phyloP scores from a whole-genome alignment of 495 filamentous ascomycete species.

The Tuber borchii region DNA sequence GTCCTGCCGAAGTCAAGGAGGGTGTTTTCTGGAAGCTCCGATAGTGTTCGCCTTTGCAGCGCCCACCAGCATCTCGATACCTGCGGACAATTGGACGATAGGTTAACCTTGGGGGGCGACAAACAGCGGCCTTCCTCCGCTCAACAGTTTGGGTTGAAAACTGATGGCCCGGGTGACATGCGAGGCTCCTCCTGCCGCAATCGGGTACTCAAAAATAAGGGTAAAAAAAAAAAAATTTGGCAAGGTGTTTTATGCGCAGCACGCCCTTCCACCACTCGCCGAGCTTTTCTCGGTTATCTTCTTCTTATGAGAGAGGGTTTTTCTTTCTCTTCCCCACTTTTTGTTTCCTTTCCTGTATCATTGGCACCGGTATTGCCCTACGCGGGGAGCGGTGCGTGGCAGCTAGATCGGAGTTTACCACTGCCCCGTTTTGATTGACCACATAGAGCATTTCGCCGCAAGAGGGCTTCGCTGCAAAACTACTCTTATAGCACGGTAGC shows the following conservation, averaged over 20 bases:
- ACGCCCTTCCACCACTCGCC: not conserved
- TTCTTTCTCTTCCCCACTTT: not conserved
- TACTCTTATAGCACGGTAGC: not conserved
- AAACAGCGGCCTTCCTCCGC: not conserved
- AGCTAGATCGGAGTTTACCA: not conserved
- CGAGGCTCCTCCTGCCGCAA: not conserved
- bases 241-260: not conserved
- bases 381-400: not conserved
- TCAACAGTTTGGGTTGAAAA: not conserved
- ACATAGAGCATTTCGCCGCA: too few species aligned
- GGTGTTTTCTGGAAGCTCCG: conserved; percentile 1
- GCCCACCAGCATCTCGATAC: not conserved
- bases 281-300: not conserved
- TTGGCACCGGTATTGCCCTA: not conserved
- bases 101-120: not conserved
- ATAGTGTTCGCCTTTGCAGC: not conserved
- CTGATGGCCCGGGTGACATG: not conserved
- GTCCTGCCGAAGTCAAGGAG: not conserved
- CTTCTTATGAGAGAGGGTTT: not conserved
- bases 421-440: not conserved
- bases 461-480: not conserved
- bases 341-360: not conserved
- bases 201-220: not conserved
- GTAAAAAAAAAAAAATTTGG: not conserved
- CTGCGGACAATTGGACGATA: not conserved